Percentiles rank a stretch among this genome's conserved stretches.
phyloP scores from a whole-genome alignment of 1,284 basidiomycete genomes.

The Cystobasidiaceae sp. region DNA sequence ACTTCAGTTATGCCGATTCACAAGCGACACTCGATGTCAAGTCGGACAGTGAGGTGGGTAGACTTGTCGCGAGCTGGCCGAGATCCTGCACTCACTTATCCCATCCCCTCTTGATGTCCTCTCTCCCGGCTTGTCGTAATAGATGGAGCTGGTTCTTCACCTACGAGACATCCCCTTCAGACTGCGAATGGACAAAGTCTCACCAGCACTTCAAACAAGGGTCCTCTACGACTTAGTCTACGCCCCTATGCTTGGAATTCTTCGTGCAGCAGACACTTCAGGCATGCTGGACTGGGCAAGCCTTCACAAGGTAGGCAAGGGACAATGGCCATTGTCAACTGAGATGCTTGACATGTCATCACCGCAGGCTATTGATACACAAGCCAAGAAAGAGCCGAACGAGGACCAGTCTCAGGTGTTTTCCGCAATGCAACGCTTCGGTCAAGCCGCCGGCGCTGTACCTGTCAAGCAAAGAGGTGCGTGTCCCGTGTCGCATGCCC shows the following conservation, averaged over 20 bases:
- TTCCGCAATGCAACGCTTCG: conserved; percentile 13
- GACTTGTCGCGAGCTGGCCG: background rate
- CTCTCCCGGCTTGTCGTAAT: background rate
- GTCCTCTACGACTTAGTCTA: conserved; percentile 14
- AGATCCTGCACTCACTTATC: background rate
- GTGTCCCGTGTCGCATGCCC: background rate
- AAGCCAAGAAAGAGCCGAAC: background rate
- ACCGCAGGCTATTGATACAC: conserved; percentile 1
- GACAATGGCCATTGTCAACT: background rate
- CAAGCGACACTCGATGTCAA: background rate
- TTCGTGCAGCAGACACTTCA: background rate
- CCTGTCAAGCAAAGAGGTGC: background rate
- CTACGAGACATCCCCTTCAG: conserved; percentile 1
- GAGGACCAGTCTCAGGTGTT: background rate
- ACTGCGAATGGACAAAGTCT: conserved; percentile 14
- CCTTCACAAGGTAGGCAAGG: background rate
- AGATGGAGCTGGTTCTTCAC: conserved; percentile 19
- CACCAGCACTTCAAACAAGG: background rate
- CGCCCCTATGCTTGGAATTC: conserved; percentile 6
- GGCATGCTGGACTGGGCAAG: background rate
- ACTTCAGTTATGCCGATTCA: background rate
- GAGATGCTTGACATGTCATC: background rate
- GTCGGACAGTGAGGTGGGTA: conserved; percentile 12
- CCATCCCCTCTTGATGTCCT: background rate
- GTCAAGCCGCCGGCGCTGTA: background rate